Evolutionary conservation across 2,329 filamentous ascomycete species (phyloP).

Genomic region (Shiraia bambusicola): DNA sequence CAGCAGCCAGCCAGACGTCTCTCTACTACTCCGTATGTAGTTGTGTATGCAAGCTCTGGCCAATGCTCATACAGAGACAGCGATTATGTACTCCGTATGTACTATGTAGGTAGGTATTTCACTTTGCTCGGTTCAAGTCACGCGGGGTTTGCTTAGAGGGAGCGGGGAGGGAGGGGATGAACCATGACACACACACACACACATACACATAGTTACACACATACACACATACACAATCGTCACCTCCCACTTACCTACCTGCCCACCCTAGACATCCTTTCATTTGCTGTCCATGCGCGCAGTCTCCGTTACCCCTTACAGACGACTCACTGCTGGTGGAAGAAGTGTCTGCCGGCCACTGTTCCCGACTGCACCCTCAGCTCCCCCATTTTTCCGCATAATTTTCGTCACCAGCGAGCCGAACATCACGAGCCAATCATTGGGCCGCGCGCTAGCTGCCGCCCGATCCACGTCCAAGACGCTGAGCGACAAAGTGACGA

Average conservation of each 20-base stretch:
- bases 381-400: conserved; percentile 25
- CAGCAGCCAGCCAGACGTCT: conserved; percentile 4
- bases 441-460: conserved; percentile 17
- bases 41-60: neutral
- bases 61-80: conserved; percentile 12
- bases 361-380: conserved; percentile 23
- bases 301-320: conserved; percentile 3
- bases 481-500: conserved; percentile 33
- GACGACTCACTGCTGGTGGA: conserved; percentile 11
- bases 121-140: conserved; percentile 9
- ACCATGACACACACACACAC: conserved; percentile 17
- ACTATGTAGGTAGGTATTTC: too few species aligned
- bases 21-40: neutral
- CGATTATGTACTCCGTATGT: too few species aligned
- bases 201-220: too few species aligned
- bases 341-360: conserved; percentile 19
- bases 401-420: conserved; percentile 32
- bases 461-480: conserved; percentile 26
- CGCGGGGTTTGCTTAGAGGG: conserved; percentile 3
- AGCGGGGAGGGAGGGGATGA: neutral
- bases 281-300: conserved; percentile 9
- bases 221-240: too few species aligned
- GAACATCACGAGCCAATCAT: conserved; percentile 31
- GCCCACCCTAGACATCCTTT: neutral
- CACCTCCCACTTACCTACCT: too few species aligned